Conservation (phyloP, 495 filamentous ascomycete species). For the Lepraria neglecta region DNA sequence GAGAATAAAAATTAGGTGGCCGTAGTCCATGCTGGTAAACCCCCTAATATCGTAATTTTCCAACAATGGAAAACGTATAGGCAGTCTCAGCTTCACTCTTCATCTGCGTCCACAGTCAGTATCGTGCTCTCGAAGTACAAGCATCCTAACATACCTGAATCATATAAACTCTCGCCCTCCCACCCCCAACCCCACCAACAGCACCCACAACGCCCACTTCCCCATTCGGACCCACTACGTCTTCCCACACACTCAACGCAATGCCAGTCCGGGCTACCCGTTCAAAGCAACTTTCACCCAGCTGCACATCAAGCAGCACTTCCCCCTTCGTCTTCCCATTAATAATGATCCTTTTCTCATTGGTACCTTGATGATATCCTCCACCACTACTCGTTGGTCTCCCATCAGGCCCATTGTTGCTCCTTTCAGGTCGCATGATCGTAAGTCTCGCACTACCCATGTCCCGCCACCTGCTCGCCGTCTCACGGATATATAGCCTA, state of each 20-base stretch:
- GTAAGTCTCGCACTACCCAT: constrained; percentile 77
- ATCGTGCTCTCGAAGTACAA: neutral
- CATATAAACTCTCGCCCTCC: constrained; percentile 71
- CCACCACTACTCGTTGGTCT: constrained; percentile 7
- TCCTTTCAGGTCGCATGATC: constrained; percentile 53
- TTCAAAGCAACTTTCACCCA: constrained; percentile 79
- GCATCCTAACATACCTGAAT: constrained; percentile 49
- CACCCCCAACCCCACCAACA: constrained; percentile 62
- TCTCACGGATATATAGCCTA: constrained; percentile 72
- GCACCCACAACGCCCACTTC: constrained; percentile 58
- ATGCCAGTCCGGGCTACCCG: constrained; percentile 76
- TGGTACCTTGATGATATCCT: constrained; percentile 28
- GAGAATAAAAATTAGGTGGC: no score
- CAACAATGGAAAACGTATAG: constrained; percentile 56
- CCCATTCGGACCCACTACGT: constrained; percentile 63
- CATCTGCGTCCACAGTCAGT: constrained; percentile 36
- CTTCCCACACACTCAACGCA: constrained; percentile 80
- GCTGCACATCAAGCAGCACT: constrained; percentile 71
- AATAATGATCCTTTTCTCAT: constrained; percentile 80
- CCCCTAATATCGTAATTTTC: constrained; percentile 50
- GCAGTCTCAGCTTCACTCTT: constrained; percentile 56
- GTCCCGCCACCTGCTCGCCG: constrained; percentile 77
- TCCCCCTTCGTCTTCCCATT: constrained; percentile 58
- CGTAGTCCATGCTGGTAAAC: neutral
- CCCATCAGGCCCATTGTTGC: constrained; percentile 16